These are phyloP conservation scores for Trichoderma koningii DNA, from an alignment of 2,329 filamentous ascomycete genomes.

Conservation along the genomic window DNA sequence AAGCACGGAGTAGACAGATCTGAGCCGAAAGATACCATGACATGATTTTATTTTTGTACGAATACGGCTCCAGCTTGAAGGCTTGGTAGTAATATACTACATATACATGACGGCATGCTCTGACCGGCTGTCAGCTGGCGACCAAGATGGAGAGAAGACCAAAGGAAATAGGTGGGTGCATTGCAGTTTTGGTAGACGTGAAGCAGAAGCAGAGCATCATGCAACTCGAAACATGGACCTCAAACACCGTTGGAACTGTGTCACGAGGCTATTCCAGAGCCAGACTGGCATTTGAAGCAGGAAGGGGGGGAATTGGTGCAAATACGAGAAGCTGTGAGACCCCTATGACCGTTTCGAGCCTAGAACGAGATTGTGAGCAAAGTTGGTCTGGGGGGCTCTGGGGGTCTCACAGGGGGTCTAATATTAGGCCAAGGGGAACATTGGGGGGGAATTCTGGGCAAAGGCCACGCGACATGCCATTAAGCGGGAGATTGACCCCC, in stretches of 20 bases:
- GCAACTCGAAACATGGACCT: not conserved
- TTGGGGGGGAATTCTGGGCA: not conserved
- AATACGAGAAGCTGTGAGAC: conserved; percentile 13
- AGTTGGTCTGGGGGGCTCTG: conserved; percentile 8
- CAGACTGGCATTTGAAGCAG: not conserved
- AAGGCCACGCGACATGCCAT: not conserved
- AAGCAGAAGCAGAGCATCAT: not conserved
- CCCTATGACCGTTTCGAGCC: conserved; percentile 19
- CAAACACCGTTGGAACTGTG: not conserved
- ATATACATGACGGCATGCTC: conserved; percentile 3
- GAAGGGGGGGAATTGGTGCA: no score
- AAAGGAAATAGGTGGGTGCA: not conserved
- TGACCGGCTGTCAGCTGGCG: no score
- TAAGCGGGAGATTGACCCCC: conserved; percentile 1
- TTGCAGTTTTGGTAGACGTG: no score
- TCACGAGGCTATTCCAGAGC: not conserved
- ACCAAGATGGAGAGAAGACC: no score
- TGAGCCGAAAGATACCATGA: conserved; percentile 23
- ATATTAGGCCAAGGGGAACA: no score
- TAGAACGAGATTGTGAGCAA: conserved; percentile 14
- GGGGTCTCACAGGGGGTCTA: conserved; percentile 7
- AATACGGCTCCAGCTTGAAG: conserved; percentile 1
- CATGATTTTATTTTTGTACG: conserved; percentile 13
- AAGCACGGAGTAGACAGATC: conserved; percentile 21
- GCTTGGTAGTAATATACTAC: conserved; percentile 2